Base-by-base conservation (phyloP, 2,329 filamentous ascomycete genomes). In the Bretziella fagacearum region DNA sequence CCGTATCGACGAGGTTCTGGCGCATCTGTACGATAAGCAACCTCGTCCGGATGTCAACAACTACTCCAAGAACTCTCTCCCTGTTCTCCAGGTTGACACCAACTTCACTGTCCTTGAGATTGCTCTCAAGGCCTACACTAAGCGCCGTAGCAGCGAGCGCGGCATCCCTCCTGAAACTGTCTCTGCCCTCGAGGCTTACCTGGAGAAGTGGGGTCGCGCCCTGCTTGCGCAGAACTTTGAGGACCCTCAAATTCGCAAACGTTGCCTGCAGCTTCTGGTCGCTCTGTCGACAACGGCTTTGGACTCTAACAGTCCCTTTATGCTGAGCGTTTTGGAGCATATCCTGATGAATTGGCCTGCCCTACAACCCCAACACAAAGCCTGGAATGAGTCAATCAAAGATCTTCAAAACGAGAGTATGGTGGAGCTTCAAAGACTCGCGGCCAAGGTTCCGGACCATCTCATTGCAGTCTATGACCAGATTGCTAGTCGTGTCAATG, bases 21-120 rank as follows among this genome's bases (percentile, higher is more conserved):
- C 79, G 52, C 78, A 80, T 54, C 69, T 94, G 2, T 93, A 93
- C 57, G 77, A 77, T 53, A 74, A 75, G 2, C 71, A 76, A 30
- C 71, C 78, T 13, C 63, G 74, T 1, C 81, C 94, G 53, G 70
- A 77, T 54, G 71, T 70, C 49, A 64, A 68, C 53, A 71, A 63
- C 36, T 82, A 81, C 56, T 71, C 73, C 29, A 87, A 84, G 56
- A 73, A 74, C 51, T 83, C 81, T 0, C 70, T 77, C 55, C 69
- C 79, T n/a, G 73, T 81, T 2, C 69, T 98, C 47, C 77, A 77
- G 23, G 79, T 93, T 2, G 91, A 98, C 59, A 82, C 86, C 0
- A 82, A 94, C 54, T 89, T 89, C 55, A 85, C 84, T 0, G 81
- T 94, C 20, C 81, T 95, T 2, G 84, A 95, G 58, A 81, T 86